Percentiles rank a stretch among this genome's conserved stretches.
phyloP scores from a whole-genome alignment of 2,329 filamentous ascomycete genomes.

The Lomentospora prolificans region DNA sequence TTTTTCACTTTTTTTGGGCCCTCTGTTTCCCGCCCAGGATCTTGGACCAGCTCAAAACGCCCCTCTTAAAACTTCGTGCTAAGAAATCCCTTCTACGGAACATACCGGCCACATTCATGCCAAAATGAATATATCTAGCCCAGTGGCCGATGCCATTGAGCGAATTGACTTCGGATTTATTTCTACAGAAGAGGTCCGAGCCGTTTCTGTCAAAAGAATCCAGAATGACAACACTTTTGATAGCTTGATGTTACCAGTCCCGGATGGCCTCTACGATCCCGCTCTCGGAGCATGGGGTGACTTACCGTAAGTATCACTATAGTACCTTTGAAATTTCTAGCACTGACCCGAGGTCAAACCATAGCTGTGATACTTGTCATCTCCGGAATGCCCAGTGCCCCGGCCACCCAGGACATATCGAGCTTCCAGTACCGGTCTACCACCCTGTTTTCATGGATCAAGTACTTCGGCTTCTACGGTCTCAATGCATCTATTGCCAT shows the following conservation, averaged over 20 bases:
- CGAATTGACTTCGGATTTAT: conserved; percentile 87
- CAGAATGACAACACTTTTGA: conserved; percentile 94
- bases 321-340: conserved; percentile 9
- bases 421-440: conserved; percentile 86
- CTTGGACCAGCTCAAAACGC: too few species aligned
- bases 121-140: conserved; percentile 65
- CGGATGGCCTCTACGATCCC: conserved; percentile 85
- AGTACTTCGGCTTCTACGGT: conserved; percentile 71
- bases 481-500: conserved; percentile 86
- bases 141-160: conserved; percentile 72
- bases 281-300: conserved; percentile 87
- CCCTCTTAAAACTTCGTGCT: too few species aligned
- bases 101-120: not conserved
- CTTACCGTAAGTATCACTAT: conserved; percentile 52
- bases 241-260: conserved; percentile 76
- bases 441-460: conserved; percentile 97
- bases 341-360: conserved; percentile 6
- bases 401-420: conserved; percentile 90
- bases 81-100: not conserved
- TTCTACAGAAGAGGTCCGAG: conserved; percentile 69
- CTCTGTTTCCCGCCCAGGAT: too few species aligned
- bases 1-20: conserved; percentile 11
- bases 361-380: conserved; percentile 85
- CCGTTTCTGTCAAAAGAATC: conserved; percentile 87
- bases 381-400: conserved; percentile 73